Evolutionary conservation across 2,329 filamentous ascomycete genomes (phyloP), one percentile per base, ranked within the genome.

Genomic region (Ilyonectria sp.): DNA sequence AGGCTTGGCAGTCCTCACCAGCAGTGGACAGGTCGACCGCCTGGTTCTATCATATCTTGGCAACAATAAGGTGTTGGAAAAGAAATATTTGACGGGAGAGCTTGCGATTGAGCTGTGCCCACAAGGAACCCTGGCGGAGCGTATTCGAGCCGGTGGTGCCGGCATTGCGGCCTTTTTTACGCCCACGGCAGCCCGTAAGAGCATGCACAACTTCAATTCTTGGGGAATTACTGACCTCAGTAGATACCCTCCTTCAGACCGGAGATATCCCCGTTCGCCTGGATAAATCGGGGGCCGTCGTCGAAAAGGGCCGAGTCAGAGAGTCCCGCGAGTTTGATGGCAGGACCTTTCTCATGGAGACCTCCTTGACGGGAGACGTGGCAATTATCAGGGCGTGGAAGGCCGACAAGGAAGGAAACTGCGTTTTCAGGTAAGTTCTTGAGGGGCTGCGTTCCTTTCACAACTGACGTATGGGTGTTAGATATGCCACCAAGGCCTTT

Each of bases 81-180:
- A 88, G 74, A 91, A 92, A 79, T 95, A 95, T 73, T 79, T 95
- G 40, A 89, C 86, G 1, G 93, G 93, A n/a, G 84, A 93, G 74
- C 88, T 94, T 74, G 90, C 91, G 7, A 86, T 95, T 69, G 92
- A 95, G 80, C 83, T 95, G 47, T 94, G 91, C 62, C 93, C 93
- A 0, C 93, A 95, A 74, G 93, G 93, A 5, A 93, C 91, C 0
- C 84, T 94, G 58, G 92, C 91, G 0, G 92, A 94, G 82, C 86
- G 92, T 71, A 87, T 93, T 74, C 85, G 92, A 47, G 92, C 92
- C 7, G 93, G 89, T 1, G 93, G 92, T 4, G 91, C 91, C 26
- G 93, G 93, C 9, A 94, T 95, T 57, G 92, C 93, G 1, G 93
- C 93, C 0, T 95, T 96, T 78, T 96, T 91, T 76, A 95, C 93